Conservation (phyloP, 495 filamentous ascomycete genomes). For the Trichodelitschia bisporula region DNA sequence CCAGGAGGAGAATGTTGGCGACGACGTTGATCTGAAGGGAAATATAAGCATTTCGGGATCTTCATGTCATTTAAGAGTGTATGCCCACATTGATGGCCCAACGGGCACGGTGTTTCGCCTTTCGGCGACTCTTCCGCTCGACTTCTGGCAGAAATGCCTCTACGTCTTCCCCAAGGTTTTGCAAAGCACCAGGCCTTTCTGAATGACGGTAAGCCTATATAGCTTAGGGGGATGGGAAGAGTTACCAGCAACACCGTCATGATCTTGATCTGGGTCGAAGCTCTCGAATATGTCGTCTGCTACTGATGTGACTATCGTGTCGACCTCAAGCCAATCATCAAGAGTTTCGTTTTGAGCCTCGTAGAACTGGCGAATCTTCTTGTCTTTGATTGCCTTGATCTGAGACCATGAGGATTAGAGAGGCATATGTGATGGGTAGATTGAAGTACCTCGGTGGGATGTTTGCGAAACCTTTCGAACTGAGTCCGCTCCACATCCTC, state of each 20-base stretch:
- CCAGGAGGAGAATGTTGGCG: slow-evolving; percentile 21
- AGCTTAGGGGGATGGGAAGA: background rate
- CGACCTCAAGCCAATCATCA: slow-evolving; percentile 28
- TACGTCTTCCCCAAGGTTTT: slow-evolving; percentile 16
- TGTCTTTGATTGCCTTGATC: slow-evolving; percentile 21
- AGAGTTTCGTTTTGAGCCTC: slow-evolving; percentile 23
- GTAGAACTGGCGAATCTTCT: slow-evolving; percentile 23
- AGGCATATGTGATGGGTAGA: background rate
- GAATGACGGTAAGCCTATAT: too few relatives aligned
- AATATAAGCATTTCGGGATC: background rate
- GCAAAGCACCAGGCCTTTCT: slow-evolving; percentile 19
- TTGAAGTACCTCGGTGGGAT: slow-evolving; percentile 16
- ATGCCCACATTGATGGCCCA: slow-evolving; percentile 27
- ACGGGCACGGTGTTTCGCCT: slow-evolving; percentile 16
- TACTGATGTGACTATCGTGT: slow-evolving; percentile 22
- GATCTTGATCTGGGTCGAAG: slow-evolving; percentile 25
- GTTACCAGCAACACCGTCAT: slow-evolving; percentile 17
- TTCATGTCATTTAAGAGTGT: background rate
- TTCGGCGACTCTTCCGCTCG: slow-evolving; percentile 19
- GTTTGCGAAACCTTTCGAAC: slow-evolving; percentile 21
- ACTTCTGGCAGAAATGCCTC: slow-evolving; percentile 23
- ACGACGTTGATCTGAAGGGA: slow-evolving; percentile 17
- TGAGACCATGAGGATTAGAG: too few relatives aligned
- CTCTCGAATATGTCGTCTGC: slow-evolving; percentile 27
- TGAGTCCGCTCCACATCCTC: slow-evolving; percentile 18